phyloP scores from a whole-genome alignment of 768 basidiomycete species.

The Lentinula sp. region DNA sequence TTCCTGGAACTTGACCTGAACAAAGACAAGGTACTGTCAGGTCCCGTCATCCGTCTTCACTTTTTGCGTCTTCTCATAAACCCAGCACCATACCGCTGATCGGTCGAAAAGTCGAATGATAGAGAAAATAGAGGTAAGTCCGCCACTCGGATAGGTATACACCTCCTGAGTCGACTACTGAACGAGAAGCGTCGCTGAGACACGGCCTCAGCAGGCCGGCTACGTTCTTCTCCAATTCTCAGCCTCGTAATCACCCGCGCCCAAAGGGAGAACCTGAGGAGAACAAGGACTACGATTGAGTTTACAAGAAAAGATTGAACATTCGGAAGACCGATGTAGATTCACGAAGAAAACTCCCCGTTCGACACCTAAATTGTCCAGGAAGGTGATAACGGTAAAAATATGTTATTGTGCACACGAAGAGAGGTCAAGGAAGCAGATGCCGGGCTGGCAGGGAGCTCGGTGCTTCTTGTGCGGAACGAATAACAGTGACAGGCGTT shows the following conservation, averaged over 20 bases:
- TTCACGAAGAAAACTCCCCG: not conserved
- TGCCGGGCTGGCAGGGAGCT: not conserved
- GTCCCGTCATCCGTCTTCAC: not conserved
- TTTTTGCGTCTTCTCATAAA: not conserved
- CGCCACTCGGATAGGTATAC: not conserved
- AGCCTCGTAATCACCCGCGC: not conserved
- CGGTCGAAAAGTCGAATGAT: not conserved
- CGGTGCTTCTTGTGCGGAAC: not conserved
- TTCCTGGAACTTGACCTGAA: not conserved
- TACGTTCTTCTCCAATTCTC: not conserved
- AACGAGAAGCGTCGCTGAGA: not conserved
- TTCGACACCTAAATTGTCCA: not conserved
- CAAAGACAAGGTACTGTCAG: conserved; percentile 4
- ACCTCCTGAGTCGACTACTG: not conserved
- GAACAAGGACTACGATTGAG: not conserved
- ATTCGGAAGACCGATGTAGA: not conserved
- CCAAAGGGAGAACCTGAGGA: not conserved
- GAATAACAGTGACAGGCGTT: not conserved
- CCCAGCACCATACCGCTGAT: not conserved
- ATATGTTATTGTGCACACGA: not conserved
- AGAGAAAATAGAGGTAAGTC: not conserved
- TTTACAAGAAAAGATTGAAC: not conserved
- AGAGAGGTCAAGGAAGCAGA: not conserved
- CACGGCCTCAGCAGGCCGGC: not conserved
- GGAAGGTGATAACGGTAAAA: not conserved